Conservation (phyloP, 2,329 filamentous ascomycete genomes). For the Epichloe festucae region DNA sequence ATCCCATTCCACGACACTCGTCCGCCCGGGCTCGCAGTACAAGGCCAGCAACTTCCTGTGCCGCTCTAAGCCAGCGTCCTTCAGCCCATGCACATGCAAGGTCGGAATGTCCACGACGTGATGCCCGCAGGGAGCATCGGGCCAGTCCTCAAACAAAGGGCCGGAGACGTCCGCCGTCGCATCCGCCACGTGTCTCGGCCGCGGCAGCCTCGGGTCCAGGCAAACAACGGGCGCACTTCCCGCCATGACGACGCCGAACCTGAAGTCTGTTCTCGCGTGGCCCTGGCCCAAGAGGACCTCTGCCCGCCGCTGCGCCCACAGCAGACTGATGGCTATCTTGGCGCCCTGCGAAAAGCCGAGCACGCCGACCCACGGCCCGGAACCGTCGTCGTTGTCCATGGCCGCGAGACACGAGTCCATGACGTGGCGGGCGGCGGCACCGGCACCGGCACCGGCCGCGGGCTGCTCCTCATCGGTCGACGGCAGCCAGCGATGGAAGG, state of each 20-base stretch:
- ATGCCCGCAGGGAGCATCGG: constrained; percentile 35
- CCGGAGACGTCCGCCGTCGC: constrained; percentile 14
- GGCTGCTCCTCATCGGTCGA: constrained; percentile 33
- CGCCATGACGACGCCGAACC: constrained; percentile 24
- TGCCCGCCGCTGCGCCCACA: constrained; percentile 43
- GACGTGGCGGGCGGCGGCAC: constrained; percentile 27
- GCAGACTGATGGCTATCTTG: constrained; percentile 45
- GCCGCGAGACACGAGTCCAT: constrained; percentile 26
- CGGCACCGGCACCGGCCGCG: constrained; percentile 28
- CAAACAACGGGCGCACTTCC: constrained; percentile 19
- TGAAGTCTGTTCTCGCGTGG: constrained; percentile 11
- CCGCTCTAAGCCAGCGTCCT: constrained; percentile 48
- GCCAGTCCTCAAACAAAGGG: constrained; percentile 15
- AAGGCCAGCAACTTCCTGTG: constrained; percentile 34
- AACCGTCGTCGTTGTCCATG: constrained; percentile 36
- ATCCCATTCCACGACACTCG: constrained; percentile 57
- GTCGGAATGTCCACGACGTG: constrained; percentile 22
- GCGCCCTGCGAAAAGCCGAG: constrained; percentile 57
- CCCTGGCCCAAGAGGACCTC: not conserved
- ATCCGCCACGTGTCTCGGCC: constrained; percentile 31
- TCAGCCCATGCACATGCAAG: constrained; percentile 31
- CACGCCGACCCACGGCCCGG: constrained; percentile 45
- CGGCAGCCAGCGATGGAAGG: constrained; percentile 50
- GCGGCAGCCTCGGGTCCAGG: constrained; percentile 30
- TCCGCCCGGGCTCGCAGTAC: constrained; percentile 44